Evolutionary conservation across 2,329 filamentous ascomycete species (phyloP), one percentile per base, ranked within the genome.

Genomic region (Septoria linicola): DNA sequence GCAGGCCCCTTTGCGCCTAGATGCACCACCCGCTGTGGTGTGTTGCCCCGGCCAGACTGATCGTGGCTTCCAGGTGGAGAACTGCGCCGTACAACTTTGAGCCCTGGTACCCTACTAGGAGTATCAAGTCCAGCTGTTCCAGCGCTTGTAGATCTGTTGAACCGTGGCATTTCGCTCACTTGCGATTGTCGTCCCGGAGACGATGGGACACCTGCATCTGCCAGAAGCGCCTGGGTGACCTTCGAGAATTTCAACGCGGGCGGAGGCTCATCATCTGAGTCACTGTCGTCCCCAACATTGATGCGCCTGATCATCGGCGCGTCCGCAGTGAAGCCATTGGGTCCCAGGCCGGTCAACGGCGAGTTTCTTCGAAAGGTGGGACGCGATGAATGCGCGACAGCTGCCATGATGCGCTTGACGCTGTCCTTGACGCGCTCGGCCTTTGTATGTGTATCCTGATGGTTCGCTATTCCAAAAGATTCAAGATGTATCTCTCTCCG

Each of bases 201-300:
- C 3, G 74, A 78, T 42, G 80, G 80, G 36, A 85, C 82, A 51
- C 82, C 81, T 19, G 70, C 74, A 58, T 78, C 76, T 44, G 77
- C 77, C 46, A 96, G 78, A 13, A 96, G 77, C 16, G 89, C 91
- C 67, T 93, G 92, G 41, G 92, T 95, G 60, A 93, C 81, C 63
- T 91, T 90, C 68, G 90, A 96, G 68, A 96, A 87, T 73, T 93
- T 95, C 82, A 93, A 89, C 63, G 90, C 90, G 46, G 73, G 86
- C 13, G 88, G 87, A 21, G 95, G 88, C 71, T 96, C 92, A 65
- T 96, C 92, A 71, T 96, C 92, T 19, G 91, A 96, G 45, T 68
- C 66, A 75, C 89, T 96, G 66, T 96, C 91, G 67, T 96, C 91
- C 62, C 88, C 85, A 60, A 84, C 73, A 63, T 74, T 67, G 58